A percentile compares a stretch with the other conserved stretches of the same genome.
Conservation (phyloP, 2,329 filamentous ascomycete species). For the Cercospora beticola region DNA sequence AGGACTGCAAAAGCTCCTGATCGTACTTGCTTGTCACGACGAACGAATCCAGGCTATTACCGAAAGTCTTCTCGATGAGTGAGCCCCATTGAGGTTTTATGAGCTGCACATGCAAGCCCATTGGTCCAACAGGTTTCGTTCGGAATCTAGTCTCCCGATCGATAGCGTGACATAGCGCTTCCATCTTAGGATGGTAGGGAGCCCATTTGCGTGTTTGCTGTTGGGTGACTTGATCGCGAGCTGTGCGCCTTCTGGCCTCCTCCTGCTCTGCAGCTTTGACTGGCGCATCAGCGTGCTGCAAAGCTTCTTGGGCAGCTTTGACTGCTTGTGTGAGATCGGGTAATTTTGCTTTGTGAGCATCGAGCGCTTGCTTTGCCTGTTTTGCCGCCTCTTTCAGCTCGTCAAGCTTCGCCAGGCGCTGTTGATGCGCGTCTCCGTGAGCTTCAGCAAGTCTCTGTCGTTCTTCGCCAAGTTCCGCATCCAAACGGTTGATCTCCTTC, state of each 20-base stretch:
- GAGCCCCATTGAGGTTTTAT: slow-evolving; percentile 78
- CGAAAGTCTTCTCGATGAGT: slow-evolving; percentile 75
- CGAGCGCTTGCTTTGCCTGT: slow-evolving; percentile 45
- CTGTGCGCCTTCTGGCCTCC: background rate
- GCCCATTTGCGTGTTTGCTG: slow-evolving; percentile 61
- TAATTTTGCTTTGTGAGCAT: slow-evolving; percentile 43
- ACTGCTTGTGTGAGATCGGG: slow-evolving; percentile 40
- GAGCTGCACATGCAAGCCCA: slow-evolving; percentile 76
- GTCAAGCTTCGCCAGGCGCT: slow-evolving; percentile 58
- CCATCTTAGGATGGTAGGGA: slow-evolving; percentile 65
- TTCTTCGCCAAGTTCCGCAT: slow-evolving; percentile 55
- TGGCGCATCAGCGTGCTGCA: slow-evolving; percentile 34
- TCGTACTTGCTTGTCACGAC: slow-evolving; percentile 77
- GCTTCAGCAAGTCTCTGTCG: slow-evolving; percentile 58
- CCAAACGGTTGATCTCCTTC: slow-evolving; percentile 42
- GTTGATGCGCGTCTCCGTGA: slow-evolving; percentile 67
- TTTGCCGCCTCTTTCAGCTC: slow-evolving; percentile 48
- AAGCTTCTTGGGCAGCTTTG: slow-evolving; percentile 38
- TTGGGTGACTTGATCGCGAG: slow-evolving; percentile 27
- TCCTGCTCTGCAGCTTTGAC: slow-evolving; percentile 23
- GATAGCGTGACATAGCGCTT: slow-evolving; percentile 66
- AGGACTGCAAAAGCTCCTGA: slow-evolving; percentile 61
- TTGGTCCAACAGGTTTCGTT: slow-evolving; percentile 74
- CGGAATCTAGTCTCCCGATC: slow-evolving; percentile 67
- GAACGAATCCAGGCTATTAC: slow-evolving; percentile 70